These are phyloP conservation scores for Vigna trinervia DNA, from an alignment of 306 rosid species.

Conservation along the genomic window DNA sequence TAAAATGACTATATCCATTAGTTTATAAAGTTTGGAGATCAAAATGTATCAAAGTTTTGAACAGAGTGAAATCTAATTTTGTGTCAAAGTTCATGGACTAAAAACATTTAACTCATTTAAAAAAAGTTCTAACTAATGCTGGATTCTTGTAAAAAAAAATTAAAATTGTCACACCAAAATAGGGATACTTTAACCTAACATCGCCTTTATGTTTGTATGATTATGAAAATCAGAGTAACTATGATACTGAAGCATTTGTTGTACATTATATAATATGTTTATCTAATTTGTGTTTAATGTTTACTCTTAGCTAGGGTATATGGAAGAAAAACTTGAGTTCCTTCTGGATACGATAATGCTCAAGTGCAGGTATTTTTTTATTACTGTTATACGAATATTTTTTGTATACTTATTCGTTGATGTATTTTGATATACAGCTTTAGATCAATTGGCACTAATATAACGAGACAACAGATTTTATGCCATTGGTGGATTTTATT, in stretches of 20 bases:
- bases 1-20: no score
- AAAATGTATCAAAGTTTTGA: no score
- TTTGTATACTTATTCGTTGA: not conserved
- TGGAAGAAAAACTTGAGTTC: constrained; percentile 78
- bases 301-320: constrained; percentile 68
- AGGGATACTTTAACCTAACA: not conserved
- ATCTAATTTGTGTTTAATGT: constrained; percentile 35
- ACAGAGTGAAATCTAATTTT: no score
- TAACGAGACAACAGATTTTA: no score
- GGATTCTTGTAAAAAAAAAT: not conserved
- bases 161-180: not conserved
- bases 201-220: not conserved
- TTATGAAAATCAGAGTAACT: constrained; percentile 13
- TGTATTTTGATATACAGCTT: not conserved
- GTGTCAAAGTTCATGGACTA: no score
- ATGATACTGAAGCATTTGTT: constrained; percentile 10
- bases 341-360: constrained; percentile 69
- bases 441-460: no score
- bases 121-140: not conserved
- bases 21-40: no score
- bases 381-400: constrained; percentile 9
- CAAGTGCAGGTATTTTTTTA: constrained; percentile 66
- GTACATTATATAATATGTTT: not conserved
- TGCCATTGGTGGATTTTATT: no score
- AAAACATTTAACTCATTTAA: no score